Percentiles rank a stretch among this genome's conserved stretches.
phyloP scores from a whole-genome alignment of 768 basidiomycete species.

The Auriscalpium microsporum region DNA sequence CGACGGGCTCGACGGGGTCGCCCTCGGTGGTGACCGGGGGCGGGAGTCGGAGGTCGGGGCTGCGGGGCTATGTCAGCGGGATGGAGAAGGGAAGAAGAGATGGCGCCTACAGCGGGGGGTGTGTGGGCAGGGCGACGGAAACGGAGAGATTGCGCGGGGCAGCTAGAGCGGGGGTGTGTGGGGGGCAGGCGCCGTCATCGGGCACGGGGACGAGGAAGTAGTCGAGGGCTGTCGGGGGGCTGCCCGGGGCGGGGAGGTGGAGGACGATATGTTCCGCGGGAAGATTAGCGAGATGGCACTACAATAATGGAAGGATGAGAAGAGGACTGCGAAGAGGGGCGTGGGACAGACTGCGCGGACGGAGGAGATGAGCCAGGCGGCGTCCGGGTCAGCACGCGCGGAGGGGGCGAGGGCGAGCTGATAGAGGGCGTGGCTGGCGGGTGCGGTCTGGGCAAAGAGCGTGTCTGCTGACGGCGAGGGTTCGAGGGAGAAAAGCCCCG shows the following conservation, averaged over 20 bases:
- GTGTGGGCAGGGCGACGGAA: conserved; percentile 32
- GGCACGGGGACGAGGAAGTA: conserved; percentile 64
- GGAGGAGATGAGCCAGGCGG: conserved; percentile 50
- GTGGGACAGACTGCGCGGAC: conserved; percentile 47
- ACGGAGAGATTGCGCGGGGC: conserved; percentile 44
- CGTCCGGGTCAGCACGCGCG: conserved; percentile 27
- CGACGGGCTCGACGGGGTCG: conserved; percentile 45
- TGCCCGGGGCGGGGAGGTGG: conserved; percentile 35
- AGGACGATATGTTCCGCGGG: conserved; percentile 50
- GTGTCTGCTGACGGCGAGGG: conserved; percentile 41
- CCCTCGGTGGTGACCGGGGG: conserved; percentile 62
- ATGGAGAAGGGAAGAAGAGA: background rate
- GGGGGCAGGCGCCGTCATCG: conserved; percentile 60
- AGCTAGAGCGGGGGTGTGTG: conserved; percentile 2
- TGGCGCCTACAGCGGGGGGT: conserved; percentile 49
- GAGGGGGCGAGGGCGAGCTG: conserved; percentile 59
- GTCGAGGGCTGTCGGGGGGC: conserved; percentile 55
- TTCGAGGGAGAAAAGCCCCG: conserved; percentile 28
- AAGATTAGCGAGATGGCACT: conserved; percentile 62
- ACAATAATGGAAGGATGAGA: conserved; percentile 3
- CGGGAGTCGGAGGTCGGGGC: conserved; percentile 60
- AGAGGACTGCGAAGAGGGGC: conserved; percentile 2
- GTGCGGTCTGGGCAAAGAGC: conserved; percentile 29
- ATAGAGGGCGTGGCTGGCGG: conserved; percentile 43
- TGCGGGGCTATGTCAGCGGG: conserved; percentile 19